These are phyloP conservation scores for Aspergillus texensis DNA, from an alignment of 2,329 filamentous ascomycete species.

Conservation along the genomic window DNA sequence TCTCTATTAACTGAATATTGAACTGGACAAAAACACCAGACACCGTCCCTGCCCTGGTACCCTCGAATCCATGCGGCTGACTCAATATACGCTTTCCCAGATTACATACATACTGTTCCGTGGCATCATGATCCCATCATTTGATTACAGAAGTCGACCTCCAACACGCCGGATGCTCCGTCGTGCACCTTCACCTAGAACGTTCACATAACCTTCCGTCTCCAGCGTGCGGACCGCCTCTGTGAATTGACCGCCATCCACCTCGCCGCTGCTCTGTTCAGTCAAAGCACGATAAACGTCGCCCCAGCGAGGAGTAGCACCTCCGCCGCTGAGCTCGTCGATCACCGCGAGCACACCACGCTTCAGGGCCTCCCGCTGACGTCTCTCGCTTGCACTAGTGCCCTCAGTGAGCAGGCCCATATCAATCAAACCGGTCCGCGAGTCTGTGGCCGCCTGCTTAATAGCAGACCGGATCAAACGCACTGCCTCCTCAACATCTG, in stretches of 20 bases:
- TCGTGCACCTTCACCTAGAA: slow-evolving; percentile 82
- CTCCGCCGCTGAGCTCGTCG: slow-evolving; percentile 74
- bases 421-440: slow-evolving; percentile 87
- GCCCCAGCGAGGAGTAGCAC: slow-evolving; percentile 71
- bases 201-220: slow-evolving; percentile 78
- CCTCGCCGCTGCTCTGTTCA: slow-evolving; percentile 68
- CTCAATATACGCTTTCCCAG: slow-evolving; percentile 11
- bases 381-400: slow-evolving; percentile 84
- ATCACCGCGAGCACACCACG: slow-evolving; percentile 72
- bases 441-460: slow-evolving; percentile 95
- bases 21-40: slow-evolving; percentile 16
- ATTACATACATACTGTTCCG: slow-evolving; percentile 29
- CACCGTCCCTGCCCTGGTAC: slow-evolving; percentile 3
- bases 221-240: slow-evolving; percentile 81
- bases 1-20: neutral
- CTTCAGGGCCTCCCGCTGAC: slow-evolving; percentile 82
- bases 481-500: slow-evolving; percentile 87
- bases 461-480: slow-evolving; percentile 90
- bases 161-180: slow-evolving; percentile 78
- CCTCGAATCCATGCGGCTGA: slow-evolving; percentile 3
- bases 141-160: slow-evolving; percentile 36
- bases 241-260: slow-evolving; percentile 79
- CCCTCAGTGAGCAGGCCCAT: slow-evolving; percentile 95
- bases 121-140: slow-evolving; percentile 34
- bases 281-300: slow-evolving; percentile 74